Base-by-base conservation (phyloP, 1,284 basidiomycete species). In the Melampsora larici-populina region DNA sequence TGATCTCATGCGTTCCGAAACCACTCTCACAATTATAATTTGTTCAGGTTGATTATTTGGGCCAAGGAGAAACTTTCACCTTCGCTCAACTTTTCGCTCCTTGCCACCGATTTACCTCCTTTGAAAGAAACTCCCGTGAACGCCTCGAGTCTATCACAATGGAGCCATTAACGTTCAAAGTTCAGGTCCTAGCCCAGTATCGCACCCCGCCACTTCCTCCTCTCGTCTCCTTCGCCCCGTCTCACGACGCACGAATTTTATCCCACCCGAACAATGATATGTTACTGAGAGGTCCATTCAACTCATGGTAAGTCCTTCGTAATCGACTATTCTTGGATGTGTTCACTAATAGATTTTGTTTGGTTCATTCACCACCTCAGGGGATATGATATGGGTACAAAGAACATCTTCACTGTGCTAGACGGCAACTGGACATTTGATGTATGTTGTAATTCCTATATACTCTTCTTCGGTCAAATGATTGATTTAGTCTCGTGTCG, bases 271-370 rank as follows among this genome's bases (percentile, higher is more conserved):
- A 88, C 43, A 79, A 85, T 66, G 90, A 90, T 79, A 86, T 94
- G 81, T 86, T 96, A 69, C 91, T 89, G 65, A 90, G 93, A 81
- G 93, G 93, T 71, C 88, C 89, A 0, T 96, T 92, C 87, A 96
- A 96, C 82, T 85, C 88, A 63, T 96, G 92, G 92, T 78, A 58
- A 43, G 69, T 21, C 43, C 7, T 21, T 36, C 26, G 31, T 65
- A 1, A 70, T 17, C 17, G 9, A n/a, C 0, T 46, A 18, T 40
- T 46, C 29, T 60, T 60, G n/a, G 58, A 60, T 18, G 24, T 6
- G 24, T 65, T 33, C 33, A 65, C 63, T 33, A 40, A 65, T 11
- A 21, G 18, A 11, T 7, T 15, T 13, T 36, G 0, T 40, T 65
- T 33, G 24, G 36, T 29, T n/a, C 29, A n/a, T 24, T 40, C 17